Percentiles rank a stretch among this genome's conserved stretches.
phyloP scores from a whole-genome alignment of 148 eudicot genomes.

The Dysphania ambrosioides region DNA sequence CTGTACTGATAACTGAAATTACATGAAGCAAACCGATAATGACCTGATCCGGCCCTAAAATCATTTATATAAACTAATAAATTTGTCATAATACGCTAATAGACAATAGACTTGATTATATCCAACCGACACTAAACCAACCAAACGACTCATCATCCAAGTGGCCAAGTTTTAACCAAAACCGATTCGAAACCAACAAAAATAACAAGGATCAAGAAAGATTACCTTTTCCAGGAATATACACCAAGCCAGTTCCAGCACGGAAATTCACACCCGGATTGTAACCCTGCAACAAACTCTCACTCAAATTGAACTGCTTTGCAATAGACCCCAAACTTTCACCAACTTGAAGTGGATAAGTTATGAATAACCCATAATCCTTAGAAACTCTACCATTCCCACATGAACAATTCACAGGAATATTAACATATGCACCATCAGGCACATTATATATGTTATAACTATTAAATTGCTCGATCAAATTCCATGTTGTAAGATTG shows the following conservation, averaged over 20 bases:
- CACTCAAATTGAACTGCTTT: constrained; percentile 19
- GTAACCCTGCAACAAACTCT: constrained; percentile 46
- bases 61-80: no score
- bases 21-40: not conserved
- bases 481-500: constrained; percentile 45
- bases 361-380: constrained; percentile 60
- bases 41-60: no score
- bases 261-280: constrained; percentile 51
- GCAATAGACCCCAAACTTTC: constrained; percentile 45
- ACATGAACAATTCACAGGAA: constrained; percentile 72
- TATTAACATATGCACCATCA: constrained; percentile 32
- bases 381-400: constrained; percentile 52
- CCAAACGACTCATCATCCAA: not conserved
- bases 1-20: no score
- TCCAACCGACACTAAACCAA: no score
- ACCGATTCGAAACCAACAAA: not conserved
- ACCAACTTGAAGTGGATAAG: constrained; percentile 47
- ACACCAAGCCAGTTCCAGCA: constrained; percentile 57
- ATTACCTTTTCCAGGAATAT: constrained; percentile 80
- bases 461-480: constrained; percentile 39
- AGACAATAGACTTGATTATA: no score
- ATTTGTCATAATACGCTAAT: no score
- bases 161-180: not conserved
- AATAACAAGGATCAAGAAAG: not conserved
- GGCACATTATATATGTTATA: constrained; percentile 40